phyloP scores from a whole-genome alignment of 306 rosid genomes.

The Carpinus fangiana region DNA sequence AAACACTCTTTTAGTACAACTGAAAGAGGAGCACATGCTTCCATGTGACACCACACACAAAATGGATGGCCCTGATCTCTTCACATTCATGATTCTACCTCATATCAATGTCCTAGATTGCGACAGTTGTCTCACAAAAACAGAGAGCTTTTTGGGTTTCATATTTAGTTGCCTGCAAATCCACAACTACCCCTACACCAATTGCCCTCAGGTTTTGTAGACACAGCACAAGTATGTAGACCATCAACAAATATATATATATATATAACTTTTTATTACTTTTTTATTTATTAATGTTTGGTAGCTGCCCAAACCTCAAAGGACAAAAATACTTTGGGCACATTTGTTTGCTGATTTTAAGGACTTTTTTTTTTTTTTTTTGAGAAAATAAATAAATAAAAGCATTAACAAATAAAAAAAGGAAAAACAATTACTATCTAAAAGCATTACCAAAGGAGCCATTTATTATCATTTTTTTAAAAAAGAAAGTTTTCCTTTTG shows the following conservation, averaged over 20 bases:
- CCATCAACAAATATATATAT: slow-evolving; percentile 4
- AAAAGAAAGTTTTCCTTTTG: too few relatives aligned
- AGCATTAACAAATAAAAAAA: too few relatives aligned
- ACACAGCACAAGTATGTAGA: slow-evolving; percentile 30
- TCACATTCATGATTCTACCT: neutral
- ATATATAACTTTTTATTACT: too few relatives aligned
- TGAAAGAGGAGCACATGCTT: slow-evolving; percentile 55
- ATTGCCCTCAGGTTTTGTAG: slow-evolving; percentile 20
- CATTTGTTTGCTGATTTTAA: too few relatives aligned
- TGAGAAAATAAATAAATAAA: too few relatives aligned
- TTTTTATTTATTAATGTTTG: too few relatives aligned
- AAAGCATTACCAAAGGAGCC: too few relatives aligned
- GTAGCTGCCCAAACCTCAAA: too few relatives aligned
- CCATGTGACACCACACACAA: slow-evolving; percentile 54
- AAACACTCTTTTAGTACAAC: slow-evolving; percentile 47
- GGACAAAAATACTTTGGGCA: too few relatives aligned
- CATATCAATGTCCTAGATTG: slow-evolving; percentile 27
- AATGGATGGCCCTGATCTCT: slow-evolving; percentile 31
- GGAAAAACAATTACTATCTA: too few relatives aligned
- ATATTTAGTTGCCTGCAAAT: slow-evolving; percentile 33
- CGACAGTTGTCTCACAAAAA: slow-evolving; percentile 16
- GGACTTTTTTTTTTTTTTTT: too few relatives aligned
- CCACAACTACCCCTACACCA: slow-evolving; percentile 19
- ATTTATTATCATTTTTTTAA: too few relatives aligned
- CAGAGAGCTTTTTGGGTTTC: slow-evolving; percentile 30